Percentiles rank a stretch among this genome's conserved stretches.
Evolutionary conservation across 2,329 filamentous ascomycete species (phyloP).

Genomic region (Aspergillus candidus): DNA sequence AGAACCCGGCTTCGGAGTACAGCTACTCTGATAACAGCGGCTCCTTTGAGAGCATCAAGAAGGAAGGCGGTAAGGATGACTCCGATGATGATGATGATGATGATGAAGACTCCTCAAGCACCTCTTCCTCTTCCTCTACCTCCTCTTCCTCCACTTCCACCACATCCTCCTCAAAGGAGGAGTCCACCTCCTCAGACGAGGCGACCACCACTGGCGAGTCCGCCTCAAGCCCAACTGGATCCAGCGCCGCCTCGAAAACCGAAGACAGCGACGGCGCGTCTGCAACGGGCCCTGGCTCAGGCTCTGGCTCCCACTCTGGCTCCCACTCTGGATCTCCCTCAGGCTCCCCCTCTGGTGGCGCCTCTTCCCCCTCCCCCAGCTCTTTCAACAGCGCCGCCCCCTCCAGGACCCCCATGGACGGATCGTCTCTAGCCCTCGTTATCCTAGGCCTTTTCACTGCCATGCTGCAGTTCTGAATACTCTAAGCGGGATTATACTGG

Average conservation of each 20-base stretch:
- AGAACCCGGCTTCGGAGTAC: constrained; percentile 58
- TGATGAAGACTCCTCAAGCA: constrained; percentile 5
- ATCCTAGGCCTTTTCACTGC: constrained; percentile 20
- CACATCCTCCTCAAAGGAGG: constrained; percentile 2
- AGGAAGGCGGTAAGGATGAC: constrained; percentile 10
- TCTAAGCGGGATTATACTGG: neutral
- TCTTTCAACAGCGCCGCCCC: neutral
- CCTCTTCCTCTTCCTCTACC: constrained; percentile 6
- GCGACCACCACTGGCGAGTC: constrained; percentile 1
- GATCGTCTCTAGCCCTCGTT: constrained; percentile 7
- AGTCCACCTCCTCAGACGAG: constrained; percentile 1
- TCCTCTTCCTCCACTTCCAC: constrained; percentile 6
- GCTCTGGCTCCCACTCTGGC: constrained; percentile 9
- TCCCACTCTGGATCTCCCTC: constrained; percentile 4
- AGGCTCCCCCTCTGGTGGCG: constrained; percentile 8
- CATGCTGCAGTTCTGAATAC: constrained; percentile 25
- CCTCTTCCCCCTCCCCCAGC: neutral
- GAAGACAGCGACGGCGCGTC: neutral
- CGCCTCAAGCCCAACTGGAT: neutral
- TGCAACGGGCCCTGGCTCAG: constrained; percentile 6
- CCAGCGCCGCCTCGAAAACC: neutral
- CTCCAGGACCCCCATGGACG: constrained; percentile 4
- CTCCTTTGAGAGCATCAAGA: constrained; percentile 58
- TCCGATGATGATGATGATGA: neutral
- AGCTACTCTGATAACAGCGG: constrained; percentile 56